phyloP scores from a whole-genome alignment of 257 asterid species.

The Linaria vulgaris region DNA sequence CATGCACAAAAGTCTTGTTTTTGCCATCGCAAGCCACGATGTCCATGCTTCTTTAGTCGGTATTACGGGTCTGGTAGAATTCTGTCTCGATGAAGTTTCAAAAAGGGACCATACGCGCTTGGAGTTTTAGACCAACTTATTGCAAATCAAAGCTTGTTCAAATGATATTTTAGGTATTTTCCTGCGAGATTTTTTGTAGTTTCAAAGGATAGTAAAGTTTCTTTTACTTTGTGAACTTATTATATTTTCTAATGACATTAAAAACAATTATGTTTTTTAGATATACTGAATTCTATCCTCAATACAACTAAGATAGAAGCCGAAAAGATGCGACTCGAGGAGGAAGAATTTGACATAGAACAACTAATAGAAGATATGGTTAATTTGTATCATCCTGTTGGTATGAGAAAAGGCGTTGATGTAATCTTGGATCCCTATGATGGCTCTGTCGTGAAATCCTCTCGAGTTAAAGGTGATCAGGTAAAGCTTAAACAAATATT shows the following conservation, averaged over 20 bases:
- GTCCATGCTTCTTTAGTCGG: conserved; percentile 68
- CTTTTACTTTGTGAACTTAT: neutral
- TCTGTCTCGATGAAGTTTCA: conserved; percentile 32
- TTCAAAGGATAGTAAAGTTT: neutral
- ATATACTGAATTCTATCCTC: conserved; percentile 65
- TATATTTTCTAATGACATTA: neutral
- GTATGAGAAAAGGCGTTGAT: conserved; percentile 68
- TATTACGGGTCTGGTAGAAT: conserved; percentile 49
- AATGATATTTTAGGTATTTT: conserved; percentile 53
- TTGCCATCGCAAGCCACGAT: conserved; percentile 81
- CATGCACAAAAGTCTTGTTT: conserved; percentile 63
- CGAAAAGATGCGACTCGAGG: conserved; percentile 60
- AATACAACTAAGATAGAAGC: conserved; percentile 71
- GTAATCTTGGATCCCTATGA: conserved; percentile 66
- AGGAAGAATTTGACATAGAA: conserved; percentile 57
- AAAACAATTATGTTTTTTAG: conserved; percentile 27
- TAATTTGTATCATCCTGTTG: conserved; percentile 53
- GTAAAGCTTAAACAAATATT: conserved; percentile 66
- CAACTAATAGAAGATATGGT: conserved; percentile 64
- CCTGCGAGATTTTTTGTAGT: neutral
- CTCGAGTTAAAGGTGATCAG: conserved; percentile 58
- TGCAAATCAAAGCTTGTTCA: conserved; percentile 45
- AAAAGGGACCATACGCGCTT: conserved; percentile 29
- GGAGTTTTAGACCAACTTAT: conserved; percentile 38
- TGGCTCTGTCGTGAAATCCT: conserved; percentile 41